Base-by-base conservation (phyloP, 2,329 filamentous ascomycete genomes). In the Alternaria sp. region DNA sequence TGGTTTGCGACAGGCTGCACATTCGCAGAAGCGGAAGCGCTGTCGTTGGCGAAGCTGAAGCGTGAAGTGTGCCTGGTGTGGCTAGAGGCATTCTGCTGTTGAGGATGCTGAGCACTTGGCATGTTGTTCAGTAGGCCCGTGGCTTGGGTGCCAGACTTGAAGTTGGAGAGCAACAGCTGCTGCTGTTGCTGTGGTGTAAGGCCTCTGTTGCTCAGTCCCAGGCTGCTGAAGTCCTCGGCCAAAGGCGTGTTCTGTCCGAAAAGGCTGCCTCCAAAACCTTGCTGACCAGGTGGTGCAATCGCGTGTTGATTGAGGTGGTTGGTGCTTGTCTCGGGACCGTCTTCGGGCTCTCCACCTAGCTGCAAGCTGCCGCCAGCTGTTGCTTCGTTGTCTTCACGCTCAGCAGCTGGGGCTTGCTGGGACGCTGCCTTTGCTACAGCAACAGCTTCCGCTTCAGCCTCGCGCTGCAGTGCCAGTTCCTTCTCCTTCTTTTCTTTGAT, bases 301-400 rank as follows among this genome's bases (percentile, higher is more conserved):
- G 88, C 88, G 62, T 87, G 84, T 62, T 89, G 88, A 54, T 89
- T 87, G 64, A 89, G 86, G 62, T 88, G 86, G 46, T 86, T 85
- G 44, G 71, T 86, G 86, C 50, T 79, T 76, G 70, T 86, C 83
- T 93, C 90, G 65, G 77, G 76, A 7, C 87, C 86, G 69, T 97
- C 93, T 77, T 98, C 95, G 0, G 95, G 95, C 77, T 98, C 95
- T 46, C 95, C 95, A 61, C 95, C 95, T 17, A 98, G 86, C 62
- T 96, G 94, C 61, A 96, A 85, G 77, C 95, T 98, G 13, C 92
- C 92, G 69, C 91, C 77, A 32, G 74, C 77, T 11, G 77, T 91
- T 19, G 76, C 90, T 79, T 96, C 93, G 1, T 89, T 88, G 60
- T 92, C 93, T 67, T 97, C 93, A 26, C 86, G 84, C 47, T 86